phyloP scores from a whole-genome alignment of 768 basidiomycete genomes.

The Arthromyces matolae region DNA sequence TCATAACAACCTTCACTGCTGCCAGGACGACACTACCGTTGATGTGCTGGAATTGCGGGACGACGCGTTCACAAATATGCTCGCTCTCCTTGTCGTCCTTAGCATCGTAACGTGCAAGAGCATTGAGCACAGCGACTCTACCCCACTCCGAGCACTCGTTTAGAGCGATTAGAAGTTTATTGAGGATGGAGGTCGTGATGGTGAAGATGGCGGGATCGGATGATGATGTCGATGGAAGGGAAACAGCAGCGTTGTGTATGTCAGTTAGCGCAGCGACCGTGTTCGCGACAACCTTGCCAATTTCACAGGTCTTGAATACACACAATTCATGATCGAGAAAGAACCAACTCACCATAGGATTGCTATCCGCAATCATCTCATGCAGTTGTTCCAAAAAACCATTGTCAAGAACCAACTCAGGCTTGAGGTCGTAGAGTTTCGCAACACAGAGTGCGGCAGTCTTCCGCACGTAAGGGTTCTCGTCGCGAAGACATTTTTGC shows the following conservation, averaged over 20 bases:
- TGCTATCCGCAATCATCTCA: constrained; percentile 92
- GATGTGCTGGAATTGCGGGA: constrained; percentile 97
- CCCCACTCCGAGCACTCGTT: constrained; percentile 99
- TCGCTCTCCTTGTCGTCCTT: constrained; percentile 93
- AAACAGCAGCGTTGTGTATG: constrained; percentile 73
- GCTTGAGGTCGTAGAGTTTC: constrained; percentile 96
- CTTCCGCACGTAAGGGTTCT: constrained; percentile 98
- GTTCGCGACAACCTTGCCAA: constrained; percentile 91
- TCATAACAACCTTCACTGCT: constrained; percentile 97
- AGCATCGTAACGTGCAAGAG: constrained; percentile 78
- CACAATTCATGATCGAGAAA: not conserved
- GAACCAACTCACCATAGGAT: constrained; percentile 78
- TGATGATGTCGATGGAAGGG: constrained; percentile 50
- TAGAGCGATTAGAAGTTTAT: constrained; percentile 88
- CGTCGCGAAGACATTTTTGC: constrained; percentile 87
- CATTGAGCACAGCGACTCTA: constrained; percentile 86
- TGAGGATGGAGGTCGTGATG: constrained; percentile 80
- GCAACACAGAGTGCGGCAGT: constrained; percentile 96
- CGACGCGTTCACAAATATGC: constrained; percentile 97
- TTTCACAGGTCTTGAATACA: not conserved
- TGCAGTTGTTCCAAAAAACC: constrained; percentile 86
- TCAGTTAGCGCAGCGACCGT: constrained; percentile 91
- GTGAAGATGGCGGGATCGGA: constrained; percentile 68
- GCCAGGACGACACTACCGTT: constrained; percentile 97
- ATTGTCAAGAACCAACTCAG: constrained; percentile 90